phyloP scores from a whole-genome alignment of 2,329 filamentous ascomycete species.

The Ascochyta clinopodiicola region DNA sequence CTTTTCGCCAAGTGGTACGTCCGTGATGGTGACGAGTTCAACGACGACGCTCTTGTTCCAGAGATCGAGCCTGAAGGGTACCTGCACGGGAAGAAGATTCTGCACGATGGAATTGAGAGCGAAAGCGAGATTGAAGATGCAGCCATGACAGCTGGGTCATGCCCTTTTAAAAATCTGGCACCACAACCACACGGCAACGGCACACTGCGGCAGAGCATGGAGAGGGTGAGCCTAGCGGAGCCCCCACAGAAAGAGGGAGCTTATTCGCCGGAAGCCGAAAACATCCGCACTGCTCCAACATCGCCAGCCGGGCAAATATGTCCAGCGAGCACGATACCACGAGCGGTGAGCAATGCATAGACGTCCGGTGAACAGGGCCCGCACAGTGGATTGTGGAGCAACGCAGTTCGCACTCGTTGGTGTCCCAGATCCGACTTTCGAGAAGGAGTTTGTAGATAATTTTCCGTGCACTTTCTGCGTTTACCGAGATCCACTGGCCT shows the following conservation, averaged over 20 bases:
- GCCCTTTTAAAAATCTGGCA: constrained; percentile 42
- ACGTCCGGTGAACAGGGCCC: constrained; percentile 10
- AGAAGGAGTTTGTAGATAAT: constrained; percentile 2
- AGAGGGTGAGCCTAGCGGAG: constrained; percentile 14
- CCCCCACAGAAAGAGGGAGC: constrained; percentile 16
- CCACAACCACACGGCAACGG: constrained; percentile 18
- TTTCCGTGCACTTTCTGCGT: neutral
- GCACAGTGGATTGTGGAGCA: constrained; percentile 5
- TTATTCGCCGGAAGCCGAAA: constrained; percentile 19
- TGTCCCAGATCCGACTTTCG: neutral
- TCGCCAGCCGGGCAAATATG: constrained; percentile 9
- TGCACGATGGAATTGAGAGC: constrained; percentile 38
- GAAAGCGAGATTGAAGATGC: constrained; percentile 40
- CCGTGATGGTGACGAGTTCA: constrained; percentile 68
- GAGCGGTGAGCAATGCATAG: constrained; percentile 25
- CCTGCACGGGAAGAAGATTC: constrained; percentile 44
- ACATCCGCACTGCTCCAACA: constrained; percentile 19
- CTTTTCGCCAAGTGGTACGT: constrained; percentile 85
- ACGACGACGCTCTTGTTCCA: constrained; percentile 51
- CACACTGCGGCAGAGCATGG: constrained; percentile 17
- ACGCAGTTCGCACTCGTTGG: neutral
- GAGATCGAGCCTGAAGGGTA: constrained; percentile 47
- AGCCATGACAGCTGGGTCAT: constrained; percentile 28
- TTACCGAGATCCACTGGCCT: constrained; percentile 8
- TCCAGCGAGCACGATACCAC: constrained; percentile 20